These are phyloP conservation scores for Cladobotryum protrusum DNA, from an alignment of 2,329 filamentous ascomycete genomes.

Conservation along the genomic window DNA sequence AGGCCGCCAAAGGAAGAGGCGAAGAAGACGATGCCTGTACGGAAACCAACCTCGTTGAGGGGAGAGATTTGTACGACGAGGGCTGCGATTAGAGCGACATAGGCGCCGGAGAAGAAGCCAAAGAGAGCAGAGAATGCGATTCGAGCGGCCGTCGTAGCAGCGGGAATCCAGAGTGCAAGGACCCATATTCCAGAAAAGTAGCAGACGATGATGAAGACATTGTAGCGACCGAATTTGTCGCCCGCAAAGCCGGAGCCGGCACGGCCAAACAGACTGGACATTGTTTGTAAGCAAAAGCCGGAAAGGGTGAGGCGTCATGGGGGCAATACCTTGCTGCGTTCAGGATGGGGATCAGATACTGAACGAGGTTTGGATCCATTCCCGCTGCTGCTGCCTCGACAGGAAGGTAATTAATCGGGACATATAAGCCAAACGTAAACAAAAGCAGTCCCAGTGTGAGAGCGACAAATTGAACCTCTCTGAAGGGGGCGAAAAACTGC, in stretches of 20 bases:
- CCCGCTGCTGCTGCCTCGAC: conserved; percentile 17
- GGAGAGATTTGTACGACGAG: conserved; percentile 45
- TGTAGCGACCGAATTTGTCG: conserved; percentile 23
- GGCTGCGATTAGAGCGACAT: conserved; percentile 25
- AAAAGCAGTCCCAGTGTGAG: conserved; percentile 22
- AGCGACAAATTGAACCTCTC: conserved; percentile 22
- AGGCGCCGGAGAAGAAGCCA: conserved; percentile 31
- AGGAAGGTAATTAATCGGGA: conserved; percentile 25
- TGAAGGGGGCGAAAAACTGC: conserved; percentile 27
- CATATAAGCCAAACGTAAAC: conserved; percentile 28
- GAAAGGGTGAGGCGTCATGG: neutral
- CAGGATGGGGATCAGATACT: conserved; percentile 20
- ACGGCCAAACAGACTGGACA: conserved; percentile 19
- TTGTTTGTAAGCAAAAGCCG: neutral
- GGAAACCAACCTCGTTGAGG: conserved; percentile 29
- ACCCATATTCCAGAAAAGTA: conserved; percentile 28
- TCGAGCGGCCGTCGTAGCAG: conserved; percentile 16
- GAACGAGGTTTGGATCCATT: conserved; percentile 13
- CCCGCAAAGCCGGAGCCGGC: conserved; percentile 16
- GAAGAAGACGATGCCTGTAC: conserved; percentile 39
- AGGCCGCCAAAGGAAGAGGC: conserved; percentile 51
- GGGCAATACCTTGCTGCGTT: conserved; percentile 17
- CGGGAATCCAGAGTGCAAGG: conserved; percentile 34
- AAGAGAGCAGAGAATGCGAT: conserved; percentile 28
- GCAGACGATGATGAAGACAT: conserved; percentile 35